Evolutionary conservation across 169 alveolate species (phyloP).

Genomic region (Eimeria zaria): DNA sequence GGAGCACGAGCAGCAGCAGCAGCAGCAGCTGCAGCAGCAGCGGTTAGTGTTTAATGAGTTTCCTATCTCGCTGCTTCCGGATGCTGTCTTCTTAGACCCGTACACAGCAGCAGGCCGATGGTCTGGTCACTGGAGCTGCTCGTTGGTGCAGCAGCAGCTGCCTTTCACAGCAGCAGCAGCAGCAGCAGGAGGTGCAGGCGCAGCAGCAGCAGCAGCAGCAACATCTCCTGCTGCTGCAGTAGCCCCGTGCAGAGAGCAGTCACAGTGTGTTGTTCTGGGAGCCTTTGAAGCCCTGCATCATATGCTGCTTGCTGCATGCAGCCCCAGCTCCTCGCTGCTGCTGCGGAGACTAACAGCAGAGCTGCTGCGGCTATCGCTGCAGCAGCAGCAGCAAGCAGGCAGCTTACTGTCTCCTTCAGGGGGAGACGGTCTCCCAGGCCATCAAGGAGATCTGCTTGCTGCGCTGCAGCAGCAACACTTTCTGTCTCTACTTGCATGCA

Average conservation of each 20-base stretch:
- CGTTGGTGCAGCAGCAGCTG: slow-evolving; percentile 51
- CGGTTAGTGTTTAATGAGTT: background rate
- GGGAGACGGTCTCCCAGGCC: slow-evolving; percentile 49
- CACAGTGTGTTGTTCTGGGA: slow-evolving; percentile 23
- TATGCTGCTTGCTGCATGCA: slow-evolving; percentile 50
- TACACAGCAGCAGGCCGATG: slow-evolving; percentile 4
- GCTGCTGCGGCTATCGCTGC: slow-evolving; percentile 62
- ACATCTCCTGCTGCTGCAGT: slow-evolving; percentile 58
- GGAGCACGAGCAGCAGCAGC: slow-evolving; percentile 9
- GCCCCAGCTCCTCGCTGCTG: background rate
- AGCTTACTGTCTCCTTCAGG: slow-evolving; percentile 48
- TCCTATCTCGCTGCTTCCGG: background rate
- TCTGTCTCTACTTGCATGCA: background rate
- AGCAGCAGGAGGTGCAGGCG: slow-evolving; percentile 72
- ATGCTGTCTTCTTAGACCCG: slow-evolving; percentile 22
- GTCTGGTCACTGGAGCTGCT: slow-evolving; percentile 19
- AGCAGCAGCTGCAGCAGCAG: slow-evolving; percentile 62
- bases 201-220: slow-evolving; percentile 63
- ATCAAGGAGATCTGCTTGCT: slow-evolving; percentile 10
- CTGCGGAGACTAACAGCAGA: slow-evolving; percentile 42
- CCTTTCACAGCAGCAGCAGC: slow-evolving; percentile 62
- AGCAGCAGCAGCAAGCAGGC: slow-evolving; percentile 63
- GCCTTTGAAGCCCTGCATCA: slow-evolving; percentile 40
- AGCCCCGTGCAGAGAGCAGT: slow-evolving; percentile 46
- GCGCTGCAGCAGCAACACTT: slow-evolving; percentile 78